phyloP scores from a whole-genome alignment of 1,284 basidiomycete species.

The Ustilago hordei region DNA sequence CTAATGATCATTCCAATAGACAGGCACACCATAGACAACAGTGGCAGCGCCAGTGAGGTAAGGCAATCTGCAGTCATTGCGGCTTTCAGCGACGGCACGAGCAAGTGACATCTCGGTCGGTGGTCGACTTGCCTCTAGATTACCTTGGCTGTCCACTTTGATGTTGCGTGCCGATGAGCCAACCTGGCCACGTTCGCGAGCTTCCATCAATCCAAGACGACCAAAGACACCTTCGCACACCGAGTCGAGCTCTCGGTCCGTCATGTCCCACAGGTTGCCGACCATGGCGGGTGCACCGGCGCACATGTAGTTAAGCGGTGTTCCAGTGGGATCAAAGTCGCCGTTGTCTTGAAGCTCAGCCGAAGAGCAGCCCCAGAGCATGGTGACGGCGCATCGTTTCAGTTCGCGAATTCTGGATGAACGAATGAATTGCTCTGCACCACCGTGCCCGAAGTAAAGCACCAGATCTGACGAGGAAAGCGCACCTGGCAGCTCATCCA shows the following conservation, averaged over 20 bases:
- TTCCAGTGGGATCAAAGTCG: conserved; percentile 90
- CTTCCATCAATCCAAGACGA: conserved; percentile 75
- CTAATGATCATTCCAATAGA: conserved; percentile 53
- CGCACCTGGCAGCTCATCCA: conserved; percentile 57
- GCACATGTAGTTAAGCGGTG: conserved; percentile 93
- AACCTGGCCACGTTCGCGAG: conserved; percentile 48
- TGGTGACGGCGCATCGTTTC: conserved; percentile 85
- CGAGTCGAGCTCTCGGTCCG: conserved; percentile 95
- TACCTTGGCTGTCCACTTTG: conserved; percentile 25
- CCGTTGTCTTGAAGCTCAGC: conserved; percentile 88
- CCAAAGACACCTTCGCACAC: conserved; percentile 87
- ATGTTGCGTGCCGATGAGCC: conserved; percentile 28
- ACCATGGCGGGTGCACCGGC: conserved; percentile 92
- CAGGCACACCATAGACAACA: conserved; percentile 92
- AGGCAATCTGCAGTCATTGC: conserved; percentile 85
- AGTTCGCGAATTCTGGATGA: conserved; percentile 82
- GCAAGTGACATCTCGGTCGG: conserved; percentile 74
- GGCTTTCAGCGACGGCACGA: conserved; percentile 81
- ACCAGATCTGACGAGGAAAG: conserved; percentile 60
- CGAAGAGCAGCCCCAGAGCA: conserved; percentile 99
- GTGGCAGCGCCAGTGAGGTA: conserved; percentile 96
- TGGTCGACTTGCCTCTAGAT: conserved; percentile 29
- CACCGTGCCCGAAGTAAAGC: conserved; percentile 92
- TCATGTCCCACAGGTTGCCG: conserved; percentile 97
- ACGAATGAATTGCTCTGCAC: conserved; percentile 91